Evolutionary conservation across 2,329 filamentous ascomycete genomes (phyloP), one percentile per base, ranked within the genome.

Genomic region (Pleoardoris graminearum): DNA sequence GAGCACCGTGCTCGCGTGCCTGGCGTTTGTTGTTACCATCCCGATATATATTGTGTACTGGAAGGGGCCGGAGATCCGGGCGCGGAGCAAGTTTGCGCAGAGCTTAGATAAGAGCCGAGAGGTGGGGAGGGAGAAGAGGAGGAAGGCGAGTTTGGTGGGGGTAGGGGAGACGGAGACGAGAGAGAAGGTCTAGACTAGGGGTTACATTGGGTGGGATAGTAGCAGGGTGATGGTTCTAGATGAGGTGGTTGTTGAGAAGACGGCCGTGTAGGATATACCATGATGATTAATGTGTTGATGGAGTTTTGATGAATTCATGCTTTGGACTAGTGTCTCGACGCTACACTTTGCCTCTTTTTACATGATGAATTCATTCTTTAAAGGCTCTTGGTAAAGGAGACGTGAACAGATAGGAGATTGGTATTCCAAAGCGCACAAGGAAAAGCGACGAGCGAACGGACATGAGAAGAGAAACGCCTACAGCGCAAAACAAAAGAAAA

Each of bases 1-100:
- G 0, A 80, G 79, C 23, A 81, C 80, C 0, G 76, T 84, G 6
- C 76, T 85, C 0, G 80, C 77, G 0, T 76, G 70, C 27, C 60
- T 85, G 25, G 76, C 79, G 1, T 60, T 80, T 2, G 39, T 81
- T 3, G 75, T 85, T 4, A 75, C 78, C 0, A 70, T 79, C 3
- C 79, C 82, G 0, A 80, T 84, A 3, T 83, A 81, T 55, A 61
- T 80, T 16, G 80, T 85, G 58, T 85, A 83, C 60, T 77, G 74
- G 72, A 80, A 83, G 55, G 83, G 83, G 0, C 79, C 81, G 0
- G 65, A 71, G 8, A 78, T 85, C 29, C 74, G 83, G 3, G 75
- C 68, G 25, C 76, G 74, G 35, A 81, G 79, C 27, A 76, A 77
- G 30, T 84, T 85, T 62, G 82, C 82, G 4, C 75, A 80, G 64